Percentiles rank a stretch among this genome's conserved stretches.
phyloP scores from a whole-genome alignment of 805 yeast genomes.

The Suhomyces tanzawaensis region DNA sequence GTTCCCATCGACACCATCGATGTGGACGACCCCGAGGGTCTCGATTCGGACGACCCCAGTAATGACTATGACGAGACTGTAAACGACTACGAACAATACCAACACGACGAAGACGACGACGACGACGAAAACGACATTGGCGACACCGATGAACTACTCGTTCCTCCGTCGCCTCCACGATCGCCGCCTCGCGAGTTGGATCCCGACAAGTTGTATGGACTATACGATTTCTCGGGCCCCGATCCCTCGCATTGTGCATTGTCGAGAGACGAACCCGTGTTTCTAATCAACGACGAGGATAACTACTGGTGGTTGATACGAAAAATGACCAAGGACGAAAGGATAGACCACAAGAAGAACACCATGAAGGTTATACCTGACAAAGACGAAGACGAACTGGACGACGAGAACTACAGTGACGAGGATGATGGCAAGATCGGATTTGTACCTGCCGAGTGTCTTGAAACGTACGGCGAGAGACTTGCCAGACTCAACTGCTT shows the following conservation, averaged over 20 bases:
- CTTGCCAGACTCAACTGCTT: slow-evolving; percentile 89
- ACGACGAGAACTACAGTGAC: slow-evolving; percentile 17
- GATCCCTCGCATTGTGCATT: slow-evolving; percentile 89
- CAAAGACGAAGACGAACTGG: slow-evolving; percentile 11
- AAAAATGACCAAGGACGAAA: slow-evolving; percentile 36
- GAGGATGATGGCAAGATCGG: slow-evolving; percentile 75
- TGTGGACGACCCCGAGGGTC: slow-evolving; percentile 4
- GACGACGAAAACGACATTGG: slow-evolving; percentile 17
- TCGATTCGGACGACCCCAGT: slow-evolving; percentile 1
- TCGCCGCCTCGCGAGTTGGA: slow-evolving; percentile 80
- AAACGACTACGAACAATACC: slow-evolving; percentile 7
- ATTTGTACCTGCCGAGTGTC: slow-evolving; percentile 93
- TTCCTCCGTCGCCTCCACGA: slow-evolving; percentile 65
- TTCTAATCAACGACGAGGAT: slow-evolving; percentile 81
- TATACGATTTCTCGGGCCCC: slow-evolving; percentile 86
- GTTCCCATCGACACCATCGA: slow-evolving; percentile 1
- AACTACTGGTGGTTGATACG: slow-evolving; percentile 95
- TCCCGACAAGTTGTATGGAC: slow-evolving; percentile 80
- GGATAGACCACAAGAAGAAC: slow-evolving; percentile 28
- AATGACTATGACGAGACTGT: slow-evolving; percentile 5
- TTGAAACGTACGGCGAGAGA: slow-evolving; percentile 89
- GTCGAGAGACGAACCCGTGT: slow-evolving; percentile 76
- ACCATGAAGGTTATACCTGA: slow-evolving; percentile 8
- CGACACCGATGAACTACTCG: slow-evolving; percentile 42
- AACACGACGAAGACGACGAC: slow-evolving; percentile 8